Base-by-base conservation (phyloP, 345 rosid species). In the Boechera stricta region DNA sequence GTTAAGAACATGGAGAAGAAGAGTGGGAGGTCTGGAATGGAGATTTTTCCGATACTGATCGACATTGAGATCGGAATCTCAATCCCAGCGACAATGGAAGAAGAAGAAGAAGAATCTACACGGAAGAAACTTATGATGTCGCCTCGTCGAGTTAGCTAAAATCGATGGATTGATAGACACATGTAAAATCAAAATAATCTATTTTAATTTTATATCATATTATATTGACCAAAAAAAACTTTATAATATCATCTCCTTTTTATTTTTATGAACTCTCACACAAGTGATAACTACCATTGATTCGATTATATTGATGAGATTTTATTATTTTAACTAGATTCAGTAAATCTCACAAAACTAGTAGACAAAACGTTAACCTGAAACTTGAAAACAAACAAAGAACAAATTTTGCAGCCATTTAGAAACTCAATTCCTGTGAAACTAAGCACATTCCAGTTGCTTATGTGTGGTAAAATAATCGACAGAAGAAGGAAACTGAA, bases 1-100 rank as follows among this genome's bases (percentile, higher is more conserved):
- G 74, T 9, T 57, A 82, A 39, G 87, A 93, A 93, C 77, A 84
- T 69, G 59, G 87, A 38, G 62, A 89, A 82, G 80, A 89, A 87
- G 38, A 80, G 24, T 8, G 85, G 85, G 7, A 90, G 88, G 38
- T 77, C 75, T 26, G 85, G 87, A 26, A 83, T 18, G 76, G 87
- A 56, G 79, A 35, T 57, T 53, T 38, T 61, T 53, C 74, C 71
- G 59, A 68, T 5, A 2, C 1, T 5, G 16, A 73, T 60, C 75
- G 82, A 68, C 82, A 79, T 79, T 74, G 62, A 68, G 69, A 73
- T 74, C 82, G 82, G 71, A 72, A 67, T 67, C 58, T 7, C 59
- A 60, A 73, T 39, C 69, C 77, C 51, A 78, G 21, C 60, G 29
- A 26, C 4, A 51, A 39, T 38, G 26, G 65, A 71, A 3, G 69